Evolutionary conservation across 2,329 filamentous ascomycete genomes (phyloP), one percentile per base, ranked within the genome.

Genomic region (Aureobasidium sp.): DNA sequence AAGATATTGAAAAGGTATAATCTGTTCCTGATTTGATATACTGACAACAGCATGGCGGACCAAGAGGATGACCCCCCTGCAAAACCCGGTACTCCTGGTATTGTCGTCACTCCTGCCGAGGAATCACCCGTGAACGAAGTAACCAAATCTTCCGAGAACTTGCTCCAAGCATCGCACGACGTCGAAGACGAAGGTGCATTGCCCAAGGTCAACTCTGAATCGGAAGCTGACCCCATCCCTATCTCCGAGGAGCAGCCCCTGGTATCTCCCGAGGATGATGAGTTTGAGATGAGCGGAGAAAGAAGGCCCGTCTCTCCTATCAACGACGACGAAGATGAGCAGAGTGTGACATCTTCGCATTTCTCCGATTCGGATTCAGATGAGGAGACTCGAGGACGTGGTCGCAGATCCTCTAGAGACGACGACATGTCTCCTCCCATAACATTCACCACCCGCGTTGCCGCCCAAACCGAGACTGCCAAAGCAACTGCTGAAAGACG

Each of bases 221-320:
- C 15, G n/a, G 15, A 40, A 9, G n/a, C 29, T 11, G 29, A 51
- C 15, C 27, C 18, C 48, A 18, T 15, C 10, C 31, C 20, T 16
- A 18, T 29, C 7, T n/a, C 45, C 15, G 48, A 43, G 11, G 48
- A 42, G 16, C 13, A 43, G 36, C 36, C 43, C 13, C 16, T 20
- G 13, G 59, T 62, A 4, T 64, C 60, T 9, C 60, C 60, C n/a
- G 50, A 43, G 7, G 60, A 64, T 9, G 60, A 64, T 38, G 47
- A 42, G 3, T 53, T 53, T 20, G 13, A 47, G 1, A 9, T 43
- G 18, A 25, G 40, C 31, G 25, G 18, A 11, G 33, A 50, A 8
- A 20, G n/a, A 13, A 42, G 33, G 43, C 47, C 58, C 11, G 23
- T 61, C 10, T 61, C 45, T n/a, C 56, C 56, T n/a, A 6, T 53